Base-by-base conservation (phyloP, 2,329 filamentous ascomycete genomes). In the Dichotomopilus funicola region DNA sequence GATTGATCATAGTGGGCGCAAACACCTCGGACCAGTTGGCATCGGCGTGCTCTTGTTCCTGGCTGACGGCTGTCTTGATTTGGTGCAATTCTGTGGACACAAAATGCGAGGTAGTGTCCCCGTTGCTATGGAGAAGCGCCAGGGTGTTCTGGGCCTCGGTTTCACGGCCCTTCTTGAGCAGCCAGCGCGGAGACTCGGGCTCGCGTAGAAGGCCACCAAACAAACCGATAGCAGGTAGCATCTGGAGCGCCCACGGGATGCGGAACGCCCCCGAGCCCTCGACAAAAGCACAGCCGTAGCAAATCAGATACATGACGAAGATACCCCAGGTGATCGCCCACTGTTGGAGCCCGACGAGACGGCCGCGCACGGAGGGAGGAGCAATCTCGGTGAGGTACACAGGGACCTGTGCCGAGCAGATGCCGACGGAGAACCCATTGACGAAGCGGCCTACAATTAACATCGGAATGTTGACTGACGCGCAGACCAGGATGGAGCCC, bases 11-110 rank as follows among this genome's bases (percentile, higher is more conserved):
- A n/a, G 74, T 74, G 1, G 87, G 87, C 62, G 78, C 80, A 71
- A 94, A 79, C 0, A 94, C 78, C 66, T 92, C 87, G 1, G 84
- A 62, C 66, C 88, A 89, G 7, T 81, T 82, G 19, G 88, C 85
- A 61, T 90, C 78, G 11, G 82, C 74, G 66, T 89, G 87, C 33
- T 77, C 73, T 13, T 82, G 78, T 70, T 94, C 88, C 59, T 91
- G 87, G 50, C 89, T 85, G 63, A 86, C 81, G 69, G 84, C 85
- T 41, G 86, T 81, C 60, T 82, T 80, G 66, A 94, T 92, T 61
- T 91, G 87, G 19, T 82, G 73, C 67, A 88, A 73, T 67, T 94
- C 89, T 35, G 75, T 78, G 8, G 71, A 71, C 8, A 92, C 88
- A 61, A 88, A 86, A 0, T 82, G 79, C 42, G 80, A 80, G 63